A percentile compares a stretch with the other conserved stretches of the same genome.
phyloP scores from a whole-genome alignment of 768 basidiomycete species.

The Coprinellus micaceus region DNA sequence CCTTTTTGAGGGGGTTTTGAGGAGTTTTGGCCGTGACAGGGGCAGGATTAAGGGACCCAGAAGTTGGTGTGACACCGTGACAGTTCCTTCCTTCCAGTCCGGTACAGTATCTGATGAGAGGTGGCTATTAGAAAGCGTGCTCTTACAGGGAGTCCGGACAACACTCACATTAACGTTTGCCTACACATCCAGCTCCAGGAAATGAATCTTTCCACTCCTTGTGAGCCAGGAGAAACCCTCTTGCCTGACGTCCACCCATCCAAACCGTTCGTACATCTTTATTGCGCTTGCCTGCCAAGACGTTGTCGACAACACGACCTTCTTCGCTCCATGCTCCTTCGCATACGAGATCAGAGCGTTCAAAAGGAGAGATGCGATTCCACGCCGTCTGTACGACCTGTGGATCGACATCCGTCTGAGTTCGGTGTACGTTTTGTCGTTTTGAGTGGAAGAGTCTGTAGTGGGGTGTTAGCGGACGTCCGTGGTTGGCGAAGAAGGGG shows the following conservation, averaged over 20 bases:
- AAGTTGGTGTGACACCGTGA: too few relatives aligned
- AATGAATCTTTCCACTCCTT: too few relatives aligned
- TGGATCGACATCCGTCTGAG: constrained; percentile 20
- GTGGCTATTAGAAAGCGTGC: too few relatives aligned
- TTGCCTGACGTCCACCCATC: constrained; percentile 14
- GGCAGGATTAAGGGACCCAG: too few relatives aligned
- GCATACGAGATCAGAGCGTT: constrained; percentile 8
- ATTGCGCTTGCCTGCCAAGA: constrained; percentile 15
- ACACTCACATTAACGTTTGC: too few relatives aligned
- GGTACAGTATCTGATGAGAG: too few relatives aligned
- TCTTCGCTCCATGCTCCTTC: not conserved
- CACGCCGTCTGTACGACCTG: constrained; percentile 11
- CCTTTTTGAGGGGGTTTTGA: too few relatives aligned
- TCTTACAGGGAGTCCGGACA: too few relatives aligned
- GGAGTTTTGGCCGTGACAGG: too few relatives aligned
- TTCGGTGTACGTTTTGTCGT: constrained; percentile 7
- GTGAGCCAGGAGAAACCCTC: too few relatives aligned
- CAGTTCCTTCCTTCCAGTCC: too few relatives aligned
- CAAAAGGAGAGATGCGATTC: constrained; percentile 16
- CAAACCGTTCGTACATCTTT: constrained; percentile 16
- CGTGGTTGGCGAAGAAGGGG: not conserved
- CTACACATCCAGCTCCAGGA: too few relatives aligned
- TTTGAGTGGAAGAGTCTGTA: not conserved
- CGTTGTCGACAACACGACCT: constrained; percentile 17
- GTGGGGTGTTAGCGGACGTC: not conserved